Evolutionary conservation across 129 eudicot genomes (phyloP), one percentile per base, ranked within the genome.

Genomic region (Flaveria sonorensis): DNA sequence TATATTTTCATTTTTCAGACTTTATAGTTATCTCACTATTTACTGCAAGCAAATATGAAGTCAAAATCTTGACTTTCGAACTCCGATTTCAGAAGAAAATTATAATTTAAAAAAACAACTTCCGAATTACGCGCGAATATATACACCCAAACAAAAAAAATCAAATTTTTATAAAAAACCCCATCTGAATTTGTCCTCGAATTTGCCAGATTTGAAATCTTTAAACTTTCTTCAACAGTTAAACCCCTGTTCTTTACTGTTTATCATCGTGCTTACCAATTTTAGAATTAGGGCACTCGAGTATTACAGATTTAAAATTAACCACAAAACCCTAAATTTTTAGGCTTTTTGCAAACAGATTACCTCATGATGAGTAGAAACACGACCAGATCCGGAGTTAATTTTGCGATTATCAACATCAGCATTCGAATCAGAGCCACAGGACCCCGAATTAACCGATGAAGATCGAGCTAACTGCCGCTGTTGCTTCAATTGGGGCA

Each of bases 91-190:
- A 52, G 53, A 77, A 71, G 64, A 47, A 57, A 57, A 78, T 60
- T 81, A 76, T 20, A 36, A 7, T 24, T 57, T 16, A 21, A 62
- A 26, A 62, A 63, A 70, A 45, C 40, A 51, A 70, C 47, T 18
- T 52, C 79, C 71, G 69, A 79, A 78, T 83, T 81, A 69, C 73
- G 91, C 97, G 89, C 93, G 87, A 87, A 92, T 79, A 80, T 75
- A 87, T 1, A 2, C 2, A 0, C 59, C 79, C 72, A 45, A 80
- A 74, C 40, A 52, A 52, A n/a, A 16, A 43, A 69, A 52, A 69
- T 43, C 75, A 68, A 65, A 77, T 48, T 60, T 67, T 47, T 74
- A 62, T 24, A 43, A 48, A 69, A 12, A 20, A 48, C 6, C 53
- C 59, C 45, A 78, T 42, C 28, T 12, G 11, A 48, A n/a, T 9